A percentile compares a stretch with the other conserved stretches of the same genome.
Evolutionary conservation across 2,329 filamentous ascomycete genomes (phyloP).

Genomic region (Aspergillus awamori): DNA sequence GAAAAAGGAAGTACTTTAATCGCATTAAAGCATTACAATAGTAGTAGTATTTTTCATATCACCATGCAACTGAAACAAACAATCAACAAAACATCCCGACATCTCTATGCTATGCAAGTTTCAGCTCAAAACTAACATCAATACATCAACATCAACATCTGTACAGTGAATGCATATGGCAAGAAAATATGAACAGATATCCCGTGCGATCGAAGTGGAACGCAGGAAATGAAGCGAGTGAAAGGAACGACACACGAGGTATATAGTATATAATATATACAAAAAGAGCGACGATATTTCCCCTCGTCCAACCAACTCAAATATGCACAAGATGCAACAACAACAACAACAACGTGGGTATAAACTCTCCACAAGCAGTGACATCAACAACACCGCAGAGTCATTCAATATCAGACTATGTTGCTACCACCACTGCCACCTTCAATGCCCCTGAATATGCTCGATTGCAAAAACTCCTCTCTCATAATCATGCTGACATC

Average conservation of each 20-base stretch:
- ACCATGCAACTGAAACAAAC: too few species aligned
- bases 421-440: neutral
- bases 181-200: neutral
- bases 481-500: slow-evolving; percentile 40
- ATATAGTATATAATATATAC: neutral
- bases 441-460: slow-evolving; percentile 23
- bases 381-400: too few species aligned
- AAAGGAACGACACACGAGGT: neutral
- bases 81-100: too few species aligned
- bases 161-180: neutral
- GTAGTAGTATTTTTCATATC: too few species aligned
- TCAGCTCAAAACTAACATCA: too few species aligned
- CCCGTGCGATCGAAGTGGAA: neutral
- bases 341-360: neutral
- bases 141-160: neutral
- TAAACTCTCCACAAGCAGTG: neutral
- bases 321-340: neutral
- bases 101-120: too few species aligned
- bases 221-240: neutral
- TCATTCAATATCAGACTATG: neutral
- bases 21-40: too few species aligned
- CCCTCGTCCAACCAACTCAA: neutral
- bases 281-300: neutral
- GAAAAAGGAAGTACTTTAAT: too few species aligned
- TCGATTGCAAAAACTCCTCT: slow-evolving; percentile 38